Conservation (phyloP, 164 flowering plant genomes). For the Vitis rupestris region DNA sequence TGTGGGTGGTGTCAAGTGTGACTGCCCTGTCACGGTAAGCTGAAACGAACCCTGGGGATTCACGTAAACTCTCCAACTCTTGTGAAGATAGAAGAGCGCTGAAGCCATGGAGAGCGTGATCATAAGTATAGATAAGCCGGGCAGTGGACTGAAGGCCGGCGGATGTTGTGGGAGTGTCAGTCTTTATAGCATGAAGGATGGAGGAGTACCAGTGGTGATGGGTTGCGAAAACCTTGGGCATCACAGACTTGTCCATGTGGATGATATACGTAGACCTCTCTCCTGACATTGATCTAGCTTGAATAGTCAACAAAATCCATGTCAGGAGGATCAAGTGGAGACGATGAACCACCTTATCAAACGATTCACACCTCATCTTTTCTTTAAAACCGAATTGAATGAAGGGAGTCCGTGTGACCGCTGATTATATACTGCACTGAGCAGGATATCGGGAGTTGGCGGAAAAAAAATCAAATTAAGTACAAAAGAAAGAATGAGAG, state of each 20-base stretch:
- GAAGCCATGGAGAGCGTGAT: conserved; percentile 51
- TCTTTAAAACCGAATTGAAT: neutral
- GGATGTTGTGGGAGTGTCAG: neutral
- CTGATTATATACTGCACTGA: too few species aligned
- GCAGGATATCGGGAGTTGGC: too few species aligned
- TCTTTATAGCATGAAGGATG: conserved; percentile 26
- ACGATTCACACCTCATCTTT: neutral
- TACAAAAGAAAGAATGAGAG: neutral
- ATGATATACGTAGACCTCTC: conserved; percentile 38
- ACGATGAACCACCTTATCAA: neutral
- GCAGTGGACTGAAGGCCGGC: neutral
- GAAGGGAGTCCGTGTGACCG: too few species aligned
- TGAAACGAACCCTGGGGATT: conserved; percentile 26
- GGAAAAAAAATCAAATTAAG: too few species aligned
- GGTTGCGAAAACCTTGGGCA: conserved; percentile 42
- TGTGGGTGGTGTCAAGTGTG: conserved; percentile 38
- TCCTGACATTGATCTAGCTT: neutral
- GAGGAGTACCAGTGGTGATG: conserved; percentile 44
- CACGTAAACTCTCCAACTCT: conserved; percentile 22
- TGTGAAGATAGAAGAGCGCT: conserved; percentile 30
- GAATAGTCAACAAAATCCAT: conserved; percentile 16
- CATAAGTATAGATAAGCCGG: conserved; percentile 35
- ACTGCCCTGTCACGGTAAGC: conserved; percentile 23
- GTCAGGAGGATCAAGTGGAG: conserved; percentile 8
- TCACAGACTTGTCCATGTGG: conserved; percentile 58